Base-by-base conservation (phyloP, 148 eudicot genomes). In the Nepenthes gracilis region DNA sequence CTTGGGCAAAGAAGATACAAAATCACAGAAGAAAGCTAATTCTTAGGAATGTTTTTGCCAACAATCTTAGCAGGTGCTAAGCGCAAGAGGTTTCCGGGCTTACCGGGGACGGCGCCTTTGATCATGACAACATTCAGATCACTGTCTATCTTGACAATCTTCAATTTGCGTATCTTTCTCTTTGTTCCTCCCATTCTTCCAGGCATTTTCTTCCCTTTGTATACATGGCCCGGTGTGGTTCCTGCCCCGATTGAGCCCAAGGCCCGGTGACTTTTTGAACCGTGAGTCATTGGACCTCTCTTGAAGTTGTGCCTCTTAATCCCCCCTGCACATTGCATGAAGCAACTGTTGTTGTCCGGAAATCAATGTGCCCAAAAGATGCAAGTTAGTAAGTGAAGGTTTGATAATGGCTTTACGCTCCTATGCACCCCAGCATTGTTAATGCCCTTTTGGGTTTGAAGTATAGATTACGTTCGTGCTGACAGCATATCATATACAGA, bases 161-260 rank as follows among this genome's bases (percentile, higher is more conserved):
- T 86, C 49, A 94, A 73, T 63, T 94, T 94, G 32, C 92, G 72
- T 54, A 89, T 86, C 85, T 94, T 94, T 14, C 70, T 80, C 15
- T 76, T 84, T 2, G 95, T 84, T 72, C 97, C 99, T 35, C 99
- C 99, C 99, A 94, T 94, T 70, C 95, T 73, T 63, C 99, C 99
- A 2, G 99, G 95, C 99, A 94, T 94, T 72, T 94, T 94, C 82
- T 94, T 89, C 32, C 99, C 99, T 55, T 65, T 65, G 81, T 84
- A 94, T 0, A 94, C 99, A 15, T 81, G 85, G 1, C 99, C 99
- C 1, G 99, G 99, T 7, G 99, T 94, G 12, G 99, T 94, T 52
- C 99, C 99, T 2, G 99, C 99, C 64, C 97, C 99, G 62, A 94
- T 89, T 14, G 99, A 94, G 40, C 99, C 99, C 54, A 90, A 72